Percentiles rank a stretch among this genome's conserved stretches.
These are phyloP conservation scores for Penicillium capsulatum DNA, from an alignment of 2,329 filamentous ascomycete genomes.

Conservation along the genomic window DNA sequence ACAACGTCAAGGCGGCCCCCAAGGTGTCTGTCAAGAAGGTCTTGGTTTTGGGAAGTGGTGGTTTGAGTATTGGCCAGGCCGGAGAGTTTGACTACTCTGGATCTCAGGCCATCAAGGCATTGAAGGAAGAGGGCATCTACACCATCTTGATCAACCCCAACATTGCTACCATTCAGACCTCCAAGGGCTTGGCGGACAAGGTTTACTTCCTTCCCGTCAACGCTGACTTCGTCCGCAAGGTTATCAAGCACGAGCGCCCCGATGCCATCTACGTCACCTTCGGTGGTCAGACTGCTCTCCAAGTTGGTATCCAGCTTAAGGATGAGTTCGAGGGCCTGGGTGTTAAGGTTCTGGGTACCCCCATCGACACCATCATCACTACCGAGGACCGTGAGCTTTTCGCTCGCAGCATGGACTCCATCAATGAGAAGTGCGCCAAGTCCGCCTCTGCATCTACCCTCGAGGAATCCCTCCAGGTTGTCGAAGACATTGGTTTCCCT, in stretches of 20 bases:
- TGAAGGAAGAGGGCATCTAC: constrained; percentile 98
- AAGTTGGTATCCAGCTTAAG: constrained; percentile 94
- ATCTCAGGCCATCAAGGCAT: constrained; percentile 94
- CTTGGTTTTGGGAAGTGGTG: constrained; percentile 87
- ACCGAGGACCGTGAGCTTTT: constrained; percentile 98
- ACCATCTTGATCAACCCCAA: constrained; percentile 98
- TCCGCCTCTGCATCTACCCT: constrained; percentile 86
- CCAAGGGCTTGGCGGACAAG: constrained; percentile 95
- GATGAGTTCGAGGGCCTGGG: constrained; percentile 92
- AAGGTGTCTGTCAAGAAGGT: constrained; percentile 88
- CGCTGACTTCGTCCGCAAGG: constrained; percentile 93
- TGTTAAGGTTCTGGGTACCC: constrained; percentile 90
- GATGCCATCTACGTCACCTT: constrained; percentile 98
- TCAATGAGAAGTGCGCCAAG: constrained; percentile 96
- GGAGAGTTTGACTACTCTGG: constrained; percentile 99
- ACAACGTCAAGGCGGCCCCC: constrained; percentile 72
- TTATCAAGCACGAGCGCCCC: constrained; percentile 88
- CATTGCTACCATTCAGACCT: constrained; percentile 97
- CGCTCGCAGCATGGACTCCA: constrained; percentile 96
- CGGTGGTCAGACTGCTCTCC: constrained; percentile 93
- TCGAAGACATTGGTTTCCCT: constrained; percentile 89
- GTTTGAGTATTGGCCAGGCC: constrained; percentile 93
- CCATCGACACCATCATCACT: constrained; percentile 96
- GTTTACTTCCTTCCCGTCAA: constrained; percentile 98
- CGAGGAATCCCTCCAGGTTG: constrained; percentile 81